A percentile compares a stretch with the other conserved stretches of the same genome.
Evolutionary conservation across 176 grass and related monocot genomes (phyloP).

Genomic region (Rhynchospora pubera): DNA sequence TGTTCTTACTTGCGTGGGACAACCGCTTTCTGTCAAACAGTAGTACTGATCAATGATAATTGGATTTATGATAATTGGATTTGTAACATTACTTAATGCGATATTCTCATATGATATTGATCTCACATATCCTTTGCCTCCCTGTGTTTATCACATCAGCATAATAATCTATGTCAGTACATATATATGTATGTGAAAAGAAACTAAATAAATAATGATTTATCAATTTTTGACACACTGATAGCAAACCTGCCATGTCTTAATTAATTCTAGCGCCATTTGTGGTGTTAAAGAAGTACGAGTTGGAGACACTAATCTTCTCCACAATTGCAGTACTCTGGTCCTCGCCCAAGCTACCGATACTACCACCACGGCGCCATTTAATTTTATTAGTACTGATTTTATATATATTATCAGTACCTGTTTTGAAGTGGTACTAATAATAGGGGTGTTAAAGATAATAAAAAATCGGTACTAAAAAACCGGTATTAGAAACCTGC

Average conservation of each 20-base stretch:
- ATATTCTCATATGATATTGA: slow-evolving; percentile 22
- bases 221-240: not conserved
- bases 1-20: slow-evolving; percentile 1
- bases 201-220: not conserved
- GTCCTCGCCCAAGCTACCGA: slow-evolving; percentile 22
- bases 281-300: slow-evolving; percentile 7
- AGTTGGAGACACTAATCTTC: slow-evolving; percentile 9
- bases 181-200: not conserved
- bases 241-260: slow-evolving; percentile 26
- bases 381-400: too few species aligned
- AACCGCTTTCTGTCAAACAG: not conserved
- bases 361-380: too few species aligned
- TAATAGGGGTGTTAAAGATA: too few species aligned
- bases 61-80: too few species aligned
- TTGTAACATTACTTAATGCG: slow-evolving; percentile 22
- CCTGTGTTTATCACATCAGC: slow-evolving; percentile 6
- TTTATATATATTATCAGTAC: too few species aligned
- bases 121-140: slow-evolving; percentile 27
- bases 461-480: too few species aligned
- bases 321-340: slow-evolving; percentile 14
- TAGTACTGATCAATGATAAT: slow-evolving; percentile 37
- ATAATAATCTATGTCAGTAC: not conserved
- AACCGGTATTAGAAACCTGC: too few species aligned
- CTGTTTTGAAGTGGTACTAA: not conserved
- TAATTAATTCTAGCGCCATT: slow-evolving; percentile 31